phyloP scores from a whole-genome alignment of 2,329 filamentous ascomycete species.

The Neospermospora avenae region DNA sequence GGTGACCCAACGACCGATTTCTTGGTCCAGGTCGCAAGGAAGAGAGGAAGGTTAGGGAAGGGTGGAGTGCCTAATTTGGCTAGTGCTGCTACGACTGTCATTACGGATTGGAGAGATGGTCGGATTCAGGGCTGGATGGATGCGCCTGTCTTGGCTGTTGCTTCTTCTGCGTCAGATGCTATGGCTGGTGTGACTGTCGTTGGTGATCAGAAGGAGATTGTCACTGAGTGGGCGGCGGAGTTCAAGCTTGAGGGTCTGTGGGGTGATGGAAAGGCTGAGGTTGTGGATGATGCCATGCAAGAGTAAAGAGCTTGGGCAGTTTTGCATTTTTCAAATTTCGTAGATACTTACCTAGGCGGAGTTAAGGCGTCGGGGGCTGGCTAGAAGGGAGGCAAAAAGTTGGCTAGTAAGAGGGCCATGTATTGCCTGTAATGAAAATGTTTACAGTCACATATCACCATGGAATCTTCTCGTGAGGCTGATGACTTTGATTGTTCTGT shows the following conservation, averaged over 20 bases:
- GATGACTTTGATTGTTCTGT: background rate
- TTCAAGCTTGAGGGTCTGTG: slow-evolving; percentile 93
- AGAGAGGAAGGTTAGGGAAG: slow-evolving; percentile 82
- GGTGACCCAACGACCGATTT: slow-evolving; percentile 86
- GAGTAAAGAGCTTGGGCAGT: slow-evolving; percentile 18
- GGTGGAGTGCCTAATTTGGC: slow-evolving; percentile 87
- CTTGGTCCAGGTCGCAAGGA: slow-evolving; percentile 89
- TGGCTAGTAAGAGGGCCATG: slow-evolving; percentile 1
- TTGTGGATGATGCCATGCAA: slow-evolving; percentile 31
- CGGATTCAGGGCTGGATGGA: slow-evolving; percentile 91
- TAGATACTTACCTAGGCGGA: slow-evolving; percentile 1
- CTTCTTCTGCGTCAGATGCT: slow-evolving; percentile 37
- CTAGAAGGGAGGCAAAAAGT: slow-evolving; percentile 5
- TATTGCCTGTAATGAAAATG: background rate
- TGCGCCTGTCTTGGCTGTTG: slow-evolving; percentile 63
- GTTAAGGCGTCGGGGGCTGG: slow-evolving; percentile 5
- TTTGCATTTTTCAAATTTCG: background rate
- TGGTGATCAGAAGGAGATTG: slow-evolving; percentile 78
- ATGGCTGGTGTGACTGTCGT: slow-evolving; percentile 43
- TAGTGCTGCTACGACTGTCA: slow-evolving; percentile 85
- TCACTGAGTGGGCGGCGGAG: slow-evolving; percentile 89
- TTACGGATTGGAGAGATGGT: slow-evolving; percentile 96
- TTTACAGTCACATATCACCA: background rate
- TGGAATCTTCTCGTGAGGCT: background rate
- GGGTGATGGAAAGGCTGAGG: slow-evolving; percentile 57